These are phyloP conservation scores for Vigna mungo DNA, from an alignment of 306 rosid species.

Conservation along the genomic window DNA sequence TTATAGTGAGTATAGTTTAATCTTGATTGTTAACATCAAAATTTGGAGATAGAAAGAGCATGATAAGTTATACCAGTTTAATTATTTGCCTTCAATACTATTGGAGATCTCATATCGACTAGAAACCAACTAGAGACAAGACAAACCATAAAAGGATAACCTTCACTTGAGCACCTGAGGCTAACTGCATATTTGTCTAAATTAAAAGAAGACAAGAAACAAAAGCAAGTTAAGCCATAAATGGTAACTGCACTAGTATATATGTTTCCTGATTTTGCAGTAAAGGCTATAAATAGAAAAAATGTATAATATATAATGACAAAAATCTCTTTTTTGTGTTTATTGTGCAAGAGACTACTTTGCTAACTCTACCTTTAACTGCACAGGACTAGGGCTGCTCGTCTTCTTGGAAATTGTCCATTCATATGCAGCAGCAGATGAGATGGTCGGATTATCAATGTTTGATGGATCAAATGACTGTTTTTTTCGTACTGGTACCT, in stretches of 20 bases:
- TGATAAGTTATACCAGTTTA: neutral
- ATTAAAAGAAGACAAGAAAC: neutral
- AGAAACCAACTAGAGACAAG: too few species aligned
- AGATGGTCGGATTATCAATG: slow-evolving; percentile 91
- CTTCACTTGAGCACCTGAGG: neutral
- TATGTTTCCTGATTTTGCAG: slow-evolving; percentile 13
- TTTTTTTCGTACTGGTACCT: slow-evolving; percentile 87
- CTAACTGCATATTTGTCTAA: slow-evolving; percentile 19
- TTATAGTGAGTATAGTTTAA: slow-evolving; percentile 12
- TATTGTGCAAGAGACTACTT: slow-evolving; percentile 21
- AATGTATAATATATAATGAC: neutral
- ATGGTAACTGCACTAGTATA: neutral
- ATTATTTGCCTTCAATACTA: neutral
- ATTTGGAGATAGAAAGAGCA: slow-evolving; percentile 6
- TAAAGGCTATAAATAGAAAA: neutral
- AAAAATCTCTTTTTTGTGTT: neutral
- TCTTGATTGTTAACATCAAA: neutral
- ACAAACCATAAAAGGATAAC: slow-evolving; percentile 3
- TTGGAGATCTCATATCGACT: too few species aligned
- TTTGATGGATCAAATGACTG: slow-evolving; percentile 97
- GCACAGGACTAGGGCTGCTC: slow-evolving; percentile 81
- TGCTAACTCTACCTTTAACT: slow-evolving; percentile 42
- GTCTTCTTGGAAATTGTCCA: slow-evolving; percentile 93
- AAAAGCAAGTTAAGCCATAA: slow-evolving; percentile 17
- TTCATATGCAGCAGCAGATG: slow-evolving; percentile 97